Conservation (phyloP, 495 filamentous ascomycete species). For the Penicillium argentinense region DNA sequence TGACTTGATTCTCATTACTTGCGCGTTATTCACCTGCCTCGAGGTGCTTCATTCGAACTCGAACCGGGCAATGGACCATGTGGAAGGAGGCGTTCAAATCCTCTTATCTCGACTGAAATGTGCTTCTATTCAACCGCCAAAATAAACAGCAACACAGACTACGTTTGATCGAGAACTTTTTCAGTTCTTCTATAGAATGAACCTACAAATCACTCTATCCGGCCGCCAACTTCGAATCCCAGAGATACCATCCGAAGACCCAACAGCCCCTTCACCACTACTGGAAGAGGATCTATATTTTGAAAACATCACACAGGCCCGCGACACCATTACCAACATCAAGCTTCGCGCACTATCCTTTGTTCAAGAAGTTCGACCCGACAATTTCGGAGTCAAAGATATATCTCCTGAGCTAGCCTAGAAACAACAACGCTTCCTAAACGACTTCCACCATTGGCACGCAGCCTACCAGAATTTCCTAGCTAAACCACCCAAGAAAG, state of each 20-base stretch:
- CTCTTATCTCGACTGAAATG: neutral
- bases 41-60: constrained; percentile 27
- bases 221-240: constrained; percentile 8
- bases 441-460: constrained; percentile 11
- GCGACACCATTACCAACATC: constrained; percentile 7
- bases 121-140: neutral
- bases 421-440: constrained; percentile 5
- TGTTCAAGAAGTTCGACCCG: constrained; percentile 2
- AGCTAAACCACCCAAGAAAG: neutral
- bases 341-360: constrained; percentile 9
- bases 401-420: neutral
- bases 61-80: constrained; percentile 23
- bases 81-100: constrained; percentile 17
- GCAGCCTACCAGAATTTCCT: constrained; percentile 12
- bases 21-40: constrained; percentile 28
- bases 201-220: constrained; percentile 18
- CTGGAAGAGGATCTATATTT: neutral
- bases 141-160: neutral
- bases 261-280: neutral
- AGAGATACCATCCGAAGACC: neutral
- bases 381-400: no score
- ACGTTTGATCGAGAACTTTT: constrained; percentile 13
- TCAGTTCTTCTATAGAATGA: constrained; percentile 17
- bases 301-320: constrained; percentile 9
- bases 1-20: constrained; percentile 25